Evolutionary conservation across 192 early-diverging fungal genomes (phyloP).

Genomic region (Coemansia sp.): DNA sequence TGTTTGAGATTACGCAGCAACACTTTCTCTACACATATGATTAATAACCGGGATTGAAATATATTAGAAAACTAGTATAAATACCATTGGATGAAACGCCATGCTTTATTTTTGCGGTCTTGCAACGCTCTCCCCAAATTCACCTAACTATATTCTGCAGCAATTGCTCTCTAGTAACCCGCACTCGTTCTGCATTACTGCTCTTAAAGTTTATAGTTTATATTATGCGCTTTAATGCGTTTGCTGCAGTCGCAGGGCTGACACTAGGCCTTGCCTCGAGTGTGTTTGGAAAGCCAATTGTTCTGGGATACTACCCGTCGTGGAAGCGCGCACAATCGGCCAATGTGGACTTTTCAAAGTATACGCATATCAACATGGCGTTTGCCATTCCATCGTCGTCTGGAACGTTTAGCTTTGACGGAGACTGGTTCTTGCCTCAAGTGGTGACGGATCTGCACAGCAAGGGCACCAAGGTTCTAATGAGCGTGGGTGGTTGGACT

Average conservation of each 20-base stretch:
- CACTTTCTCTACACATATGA: not conserved
- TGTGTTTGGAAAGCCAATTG: conserved; percentile 39
- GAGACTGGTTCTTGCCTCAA: conserved; percentile 38
- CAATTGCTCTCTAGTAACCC: no score
- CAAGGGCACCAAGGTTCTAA: conserved; percentile 60
- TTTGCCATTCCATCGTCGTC: conserved; percentile 54
- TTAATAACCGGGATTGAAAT: not conserved
- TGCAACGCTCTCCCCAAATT: no score
- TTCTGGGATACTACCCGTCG: conserved; percentile 46
- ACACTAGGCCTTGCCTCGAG: conserved; percentile 20
- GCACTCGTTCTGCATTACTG: no score
- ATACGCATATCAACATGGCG: conserved; percentile 72
- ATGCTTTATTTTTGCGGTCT: no score
- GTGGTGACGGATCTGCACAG: conserved; percentile 56
- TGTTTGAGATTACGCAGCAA: not conserved
- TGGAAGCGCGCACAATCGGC: conserved; percentile 36
- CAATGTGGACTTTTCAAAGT: conserved; percentile 46
- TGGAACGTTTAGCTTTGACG: conserved; percentile 41
- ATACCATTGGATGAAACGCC: not conserved
- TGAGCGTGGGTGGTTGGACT: conserved; percentile 73
- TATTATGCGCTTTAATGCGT: conserved; percentile 30
- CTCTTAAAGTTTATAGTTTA: no score
- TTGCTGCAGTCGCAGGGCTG: conserved; percentile 25
- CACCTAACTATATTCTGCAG: no score
- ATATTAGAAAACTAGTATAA: not conserved